phyloP scores from a whole-genome alignment of 1,284 basidiomycete species.

The Moniliophthora roreri region DNA sequence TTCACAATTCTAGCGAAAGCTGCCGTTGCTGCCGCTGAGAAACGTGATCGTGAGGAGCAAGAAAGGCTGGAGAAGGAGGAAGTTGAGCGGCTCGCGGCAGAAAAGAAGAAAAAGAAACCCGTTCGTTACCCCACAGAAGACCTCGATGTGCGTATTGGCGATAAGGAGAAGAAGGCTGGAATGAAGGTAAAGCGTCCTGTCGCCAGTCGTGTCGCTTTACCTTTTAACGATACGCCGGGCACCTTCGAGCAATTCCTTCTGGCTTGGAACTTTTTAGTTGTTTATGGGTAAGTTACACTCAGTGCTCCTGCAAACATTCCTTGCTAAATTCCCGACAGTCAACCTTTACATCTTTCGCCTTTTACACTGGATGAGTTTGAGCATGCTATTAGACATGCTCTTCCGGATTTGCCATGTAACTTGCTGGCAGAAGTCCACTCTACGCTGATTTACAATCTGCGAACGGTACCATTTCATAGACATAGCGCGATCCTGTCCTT shows the following conservation, averaged over 20 bases:
- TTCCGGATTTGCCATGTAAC: slow-evolving; percentile 68
- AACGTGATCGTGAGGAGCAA: slow-evolving; percentile 64
- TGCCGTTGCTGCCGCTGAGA: slow-evolving; percentile 45
- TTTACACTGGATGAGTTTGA: slow-evolving; percentile 96
- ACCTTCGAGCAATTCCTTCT: slow-evolving; percentile 86
- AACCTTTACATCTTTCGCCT: slow-evolving; percentile 85
- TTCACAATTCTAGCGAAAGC: slow-evolving; percentile 29
- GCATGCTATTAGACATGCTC: slow-evolving; percentile 78
- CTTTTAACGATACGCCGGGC: slow-evolving; percentile 71
- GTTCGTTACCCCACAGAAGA: slow-evolving; percentile 87
- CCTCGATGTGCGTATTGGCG: slow-evolving; percentile 74
- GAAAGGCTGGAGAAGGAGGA: slow-evolving; percentile 73
- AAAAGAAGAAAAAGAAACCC: slow-evolving; percentile 87
- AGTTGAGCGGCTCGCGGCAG: slow-evolving; percentile 64
- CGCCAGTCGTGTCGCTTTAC: slow-evolving; percentile 62
- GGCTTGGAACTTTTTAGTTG: slow-evolving; percentile 91
- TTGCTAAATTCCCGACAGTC: slow-evolving; percentile 46
- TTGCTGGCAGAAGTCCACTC: slow-evolving; percentile 90
- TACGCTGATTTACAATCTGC: slow-evolving; percentile 84
- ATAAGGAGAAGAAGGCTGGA: slow-evolving; percentile 78
- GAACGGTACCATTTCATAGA: slow-evolving; percentile 71
- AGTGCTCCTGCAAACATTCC: slow-evolving; percentile 2
- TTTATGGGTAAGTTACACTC: slow-evolving; percentile 73
- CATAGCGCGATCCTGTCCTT: slow-evolving; percentile 73
- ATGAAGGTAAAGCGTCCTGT: slow-evolving; percentile 69